Base-by-base conservation (phyloP, 192 early-diverging fungal species). In the Podila verticillata region DNA sequence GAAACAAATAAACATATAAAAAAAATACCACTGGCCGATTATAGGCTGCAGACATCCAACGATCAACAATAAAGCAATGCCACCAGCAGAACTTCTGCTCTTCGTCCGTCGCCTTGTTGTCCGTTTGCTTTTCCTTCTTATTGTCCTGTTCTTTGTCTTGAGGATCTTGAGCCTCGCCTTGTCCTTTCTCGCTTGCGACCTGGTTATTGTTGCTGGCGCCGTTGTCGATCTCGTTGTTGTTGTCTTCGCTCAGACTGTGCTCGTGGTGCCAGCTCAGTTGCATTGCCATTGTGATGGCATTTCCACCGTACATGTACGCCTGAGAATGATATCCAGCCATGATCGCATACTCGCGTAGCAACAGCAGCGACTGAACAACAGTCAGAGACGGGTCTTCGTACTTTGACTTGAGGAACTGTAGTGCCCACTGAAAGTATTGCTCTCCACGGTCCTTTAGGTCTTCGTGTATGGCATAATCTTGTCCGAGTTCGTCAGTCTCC, bases 11-110 rank as follows among this genome's bases (percentile, higher is more conserved):
- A 44, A 15, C 2, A 15, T 15, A 15, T 7, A 15, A 10, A 44
- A 44, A 13, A 29, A 66, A 68, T 72, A 72, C 77, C 29, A 72
- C 70, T 29, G 77, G 77, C 1, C 70, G 64, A 24, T 48, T 65
- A 48, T 68, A 64, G 29, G 70, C 62, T 9, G 70, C 77, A 32
- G 77, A 80, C 77, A 80, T 80, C 77, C 77, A 80, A 26, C 77
- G 77, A 56, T 80, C 77, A 20, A 80, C 61, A 28, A 80, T 80
- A 54, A 80, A 80, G 59, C 77, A 80, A n/a, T 80, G 77, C 77
- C 77, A 80, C 77, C 77, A 80, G 22, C 77, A 80, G n/a, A 72
- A n/a, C 57, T 30, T 72, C 35, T 80, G 77, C 26, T 80, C 77
- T 19, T 80, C 77, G 13, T 63, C 77, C 10, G 48, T 58, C 4